Conservation (phyloP, 192 early-diverging fungal species). For the Physocladia obscura region DNA sequence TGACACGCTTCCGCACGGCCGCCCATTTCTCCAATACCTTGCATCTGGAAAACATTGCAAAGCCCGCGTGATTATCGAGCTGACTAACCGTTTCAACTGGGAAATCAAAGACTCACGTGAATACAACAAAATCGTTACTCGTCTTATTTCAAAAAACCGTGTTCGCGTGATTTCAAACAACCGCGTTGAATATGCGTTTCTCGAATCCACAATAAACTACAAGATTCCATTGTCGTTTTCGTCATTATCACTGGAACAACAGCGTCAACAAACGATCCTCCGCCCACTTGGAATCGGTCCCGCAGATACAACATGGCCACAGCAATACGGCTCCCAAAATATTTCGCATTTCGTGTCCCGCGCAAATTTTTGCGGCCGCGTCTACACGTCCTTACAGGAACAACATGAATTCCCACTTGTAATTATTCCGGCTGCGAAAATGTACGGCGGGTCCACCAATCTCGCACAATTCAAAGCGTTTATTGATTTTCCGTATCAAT, state of each 20-base stretch:
- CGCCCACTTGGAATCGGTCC: not conserved
- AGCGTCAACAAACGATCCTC: not conserved
- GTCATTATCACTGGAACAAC: no score
- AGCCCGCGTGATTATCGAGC: not conserved
- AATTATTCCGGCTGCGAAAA: slow-evolving; percentile 8
- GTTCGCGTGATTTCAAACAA: slow-evolving; percentile 26
- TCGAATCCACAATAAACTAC: no score
- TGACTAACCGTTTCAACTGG: slow-evolving; percentile 25
- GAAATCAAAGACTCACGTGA: not conserved
- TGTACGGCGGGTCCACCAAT: slow-evolving; percentile 16
- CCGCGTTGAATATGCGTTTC: slow-evolving; percentile 17
- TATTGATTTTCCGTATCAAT: slow-evolving; percentile 26
- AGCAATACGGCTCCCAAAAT: no score
- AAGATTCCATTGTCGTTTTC: no score
- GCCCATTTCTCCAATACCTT: not conserved
- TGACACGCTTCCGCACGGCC: slow-evolving; percentile 17
- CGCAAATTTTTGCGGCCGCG: no score
- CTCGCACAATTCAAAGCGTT: slow-evolving; percentile 17
- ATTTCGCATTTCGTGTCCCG: no score
- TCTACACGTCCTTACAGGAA: not conserved
- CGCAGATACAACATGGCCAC: not conserved
- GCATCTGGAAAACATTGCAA: not conserved
- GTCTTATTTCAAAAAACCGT: not conserved
- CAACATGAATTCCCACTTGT: not conserved
- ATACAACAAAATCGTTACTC: not conserved